Evolutionary conservation across 768 basidiomycete genomes (phyloP).

Genomic region (Exsudoporus frostii): DNA sequence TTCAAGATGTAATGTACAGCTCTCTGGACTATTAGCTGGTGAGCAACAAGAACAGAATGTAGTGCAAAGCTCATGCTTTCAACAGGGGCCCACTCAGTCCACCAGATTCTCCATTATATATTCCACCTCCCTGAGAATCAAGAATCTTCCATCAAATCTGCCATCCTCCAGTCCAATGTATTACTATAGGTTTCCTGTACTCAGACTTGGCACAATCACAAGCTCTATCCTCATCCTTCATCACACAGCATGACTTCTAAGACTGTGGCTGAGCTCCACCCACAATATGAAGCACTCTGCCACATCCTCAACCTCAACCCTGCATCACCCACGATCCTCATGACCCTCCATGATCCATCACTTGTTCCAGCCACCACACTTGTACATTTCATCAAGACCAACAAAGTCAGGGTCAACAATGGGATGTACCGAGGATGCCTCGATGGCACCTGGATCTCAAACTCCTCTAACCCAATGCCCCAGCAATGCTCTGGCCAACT

Average conservation of each 20-base stretch:
- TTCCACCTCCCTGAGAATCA: constrained; percentile 56
- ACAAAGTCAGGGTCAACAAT: constrained; percentile 45
- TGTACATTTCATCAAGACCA: constrained; percentile 56
- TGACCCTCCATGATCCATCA: constrained; percentile 46
- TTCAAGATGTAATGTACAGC: constrained; percentile 46
- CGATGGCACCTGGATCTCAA: constrained; percentile 56
- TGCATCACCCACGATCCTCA: constrained; percentile 44
- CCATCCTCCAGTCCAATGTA: constrained; percentile 70
- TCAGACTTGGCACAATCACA: not conserved
- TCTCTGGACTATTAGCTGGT: constrained; percentile 76
- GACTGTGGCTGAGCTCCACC: constrained; percentile 52
- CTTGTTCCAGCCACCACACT: constrained; percentile 50
- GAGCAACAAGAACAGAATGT: constrained; percentile 3
- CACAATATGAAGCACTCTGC: constrained; percentile 66
- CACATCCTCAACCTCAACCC: constrained; percentile 54
- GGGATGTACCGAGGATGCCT: constrained; percentile 70
- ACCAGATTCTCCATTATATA: constrained; percentile 69
- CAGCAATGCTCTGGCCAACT: constrained; percentile 66
- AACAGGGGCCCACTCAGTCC: constrained; percentile 68
- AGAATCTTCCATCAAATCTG: constrained; percentile 63
- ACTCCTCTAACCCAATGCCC: constrained; percentile 54
- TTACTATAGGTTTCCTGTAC: constrained; percentile 47
- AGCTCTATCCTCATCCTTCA: not conserved
- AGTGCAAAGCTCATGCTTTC: not conserved
- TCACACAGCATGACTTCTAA: constrained; percentile 52